These are phyloP conservation scores for Metschnikowia noctiluminum DNA, from an alignment of 805 yeast genomes.

Conservation along the genomic window DNA sequence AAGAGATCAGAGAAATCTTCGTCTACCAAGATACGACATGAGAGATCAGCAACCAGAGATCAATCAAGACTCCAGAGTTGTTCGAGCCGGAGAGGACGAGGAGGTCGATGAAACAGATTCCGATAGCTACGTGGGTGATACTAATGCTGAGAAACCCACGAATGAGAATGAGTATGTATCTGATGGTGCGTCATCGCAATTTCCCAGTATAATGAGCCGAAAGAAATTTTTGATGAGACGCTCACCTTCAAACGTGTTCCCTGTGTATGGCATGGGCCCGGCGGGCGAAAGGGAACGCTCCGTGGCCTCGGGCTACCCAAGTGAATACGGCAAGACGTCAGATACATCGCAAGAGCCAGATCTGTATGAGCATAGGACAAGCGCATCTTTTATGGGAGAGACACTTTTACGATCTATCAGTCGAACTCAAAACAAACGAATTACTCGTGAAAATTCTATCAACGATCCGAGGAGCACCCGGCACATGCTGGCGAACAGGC, in stretches of 20 bases:
- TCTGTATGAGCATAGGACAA: conserved; percentile 1
- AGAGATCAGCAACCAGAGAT: conserved; percentile 80
- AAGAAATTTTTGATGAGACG: not conserved
- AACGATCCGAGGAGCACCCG: not conserved
- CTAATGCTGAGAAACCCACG: conserved; percentile 9
- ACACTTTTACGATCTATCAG: conserved; percentile 13
- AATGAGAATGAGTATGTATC: not conserved
- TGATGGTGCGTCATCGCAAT: conserved; percentile 1
- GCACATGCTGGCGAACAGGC: not conserved
- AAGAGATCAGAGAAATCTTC: conserved; percentile 56
- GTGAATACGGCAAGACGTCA: conserved; percentile 4
- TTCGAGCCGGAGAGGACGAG: conserved; percentile 33
- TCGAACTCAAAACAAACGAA: conserved; percentile 9
- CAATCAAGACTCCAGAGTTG: conserved; percentile 75
- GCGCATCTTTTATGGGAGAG: conserved; percentile 16
- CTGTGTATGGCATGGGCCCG: conserved; percentile 74
- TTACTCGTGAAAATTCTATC: conserved; percentile 1
- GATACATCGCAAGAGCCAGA: not conserved
- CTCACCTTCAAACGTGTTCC: conserved; percentile 74
- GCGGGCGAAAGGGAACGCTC: conserved; percentile 55
- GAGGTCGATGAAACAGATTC: conserved; percentile 10
- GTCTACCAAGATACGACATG: conserved; percentile 66
- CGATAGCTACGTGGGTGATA: conserved; percentile 7
- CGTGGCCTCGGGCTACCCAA: conserved; percentile 42
- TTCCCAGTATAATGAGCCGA: conserved; percentile 1